A percentile compares a stretch with the other conserved stretches of the same genome.
These are phyloP conservation scores for Starmerella cellae DNA, from an alignment of 805 yeast species.

Conservation along the genomic window DNA sequence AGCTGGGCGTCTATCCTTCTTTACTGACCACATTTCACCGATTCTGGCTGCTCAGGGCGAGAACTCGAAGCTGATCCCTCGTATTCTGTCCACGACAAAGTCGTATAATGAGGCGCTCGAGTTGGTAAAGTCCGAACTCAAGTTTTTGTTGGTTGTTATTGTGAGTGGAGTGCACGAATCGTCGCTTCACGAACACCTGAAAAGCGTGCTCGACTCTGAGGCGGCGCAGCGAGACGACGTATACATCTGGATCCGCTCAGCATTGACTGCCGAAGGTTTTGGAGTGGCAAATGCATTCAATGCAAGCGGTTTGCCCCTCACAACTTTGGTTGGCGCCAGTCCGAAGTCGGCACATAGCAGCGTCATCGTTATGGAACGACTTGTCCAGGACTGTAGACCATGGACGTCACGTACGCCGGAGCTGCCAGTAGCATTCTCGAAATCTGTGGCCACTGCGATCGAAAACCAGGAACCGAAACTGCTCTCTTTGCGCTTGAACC, in stretches of 20 bases:
- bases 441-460: slow-evolving; percentile 34
- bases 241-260: slow-evolving; percentile 78
- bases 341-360: slow-evolving; percentile 29
- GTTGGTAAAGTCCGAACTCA: slow-evolving; percentile 52
- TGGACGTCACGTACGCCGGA: background rate
- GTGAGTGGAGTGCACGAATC: slow-evolving; percentile 63
- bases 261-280: slow-evolving; percentile 66
- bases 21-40: slow-evolving; percentile 21
- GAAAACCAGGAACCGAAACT: slow-evolving; percentile 51
- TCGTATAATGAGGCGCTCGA: slow-evolving; percentile 68
- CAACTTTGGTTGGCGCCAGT: slow-evolving; percentile 63
- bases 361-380: slow-evolving; percentile 44
- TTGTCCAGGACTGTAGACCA: slow-evolving; percentile 25
- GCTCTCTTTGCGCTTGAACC: slow-evolving; percentile 45
- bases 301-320: slow-evolving; percentile 65
- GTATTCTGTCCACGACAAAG: background rate
- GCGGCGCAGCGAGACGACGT: slow-evolving; percentile 38
- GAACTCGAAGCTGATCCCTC: background rate
- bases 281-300: slow-evolving; percentile 67
- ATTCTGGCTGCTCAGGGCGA: slow-evolving; percentile 27
- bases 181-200: slow-evolving; percentile 36
- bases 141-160: slow-evolving; percentile 60
- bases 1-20: background rate
- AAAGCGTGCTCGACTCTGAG: slow-evolving; percentile 36
- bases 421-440: slow-evolving; percentile 29